These are phyloP conservation scores for Gastroboletus turbinatus DNA, from an alignment of 1,284 basidiomycete species.

Conservation along the genomic window DNA sequence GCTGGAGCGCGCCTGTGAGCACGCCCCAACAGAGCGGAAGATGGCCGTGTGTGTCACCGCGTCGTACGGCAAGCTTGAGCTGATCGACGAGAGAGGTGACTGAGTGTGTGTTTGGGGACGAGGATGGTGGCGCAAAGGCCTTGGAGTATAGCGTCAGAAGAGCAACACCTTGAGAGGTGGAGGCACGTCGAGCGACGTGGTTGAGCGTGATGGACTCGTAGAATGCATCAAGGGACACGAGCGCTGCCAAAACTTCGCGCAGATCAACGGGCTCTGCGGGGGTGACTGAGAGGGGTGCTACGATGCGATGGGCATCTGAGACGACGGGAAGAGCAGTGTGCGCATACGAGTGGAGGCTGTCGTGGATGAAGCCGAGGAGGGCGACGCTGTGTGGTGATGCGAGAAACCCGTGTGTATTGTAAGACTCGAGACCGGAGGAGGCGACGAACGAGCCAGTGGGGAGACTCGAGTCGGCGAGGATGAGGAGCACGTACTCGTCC, in stretches of 20 bases:
- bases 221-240: conserved; percentile 66
- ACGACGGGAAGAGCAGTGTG: conserved; percentile 77
- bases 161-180: conserved; percentile 90
- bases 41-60: conserved; percentile 74
- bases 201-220: conserved; percentile 90
- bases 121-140: conserved; percentile 62
- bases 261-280: conserved; percentile 17
- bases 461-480: conserved; percentile 80
- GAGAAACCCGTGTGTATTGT: conserved; percentile 82
- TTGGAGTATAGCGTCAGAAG: conserved; percentile 87
- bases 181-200: conserved; percentile 85
- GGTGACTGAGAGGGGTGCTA: conserved; percentile 28
- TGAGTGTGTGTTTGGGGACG: conserved; percentile 5
- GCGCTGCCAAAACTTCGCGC: conserved; percentile 36
- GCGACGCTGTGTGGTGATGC: conserved; percentile 30
- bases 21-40: conserved; percentile 90
- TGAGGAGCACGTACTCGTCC: conserved; percentile 61
- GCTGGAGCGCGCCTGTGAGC: conserved; percentile 73
- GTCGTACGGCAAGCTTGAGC: conserved; percentile 67
- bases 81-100: conserved; percentile 50
- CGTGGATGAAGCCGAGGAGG: conserved; percentile 64
- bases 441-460: conserved; percentile 91
- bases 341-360: conserved; percentile 75
- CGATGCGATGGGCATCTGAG: conserved; percentile 58
- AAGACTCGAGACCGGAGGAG: conserved; percentile 91